A percentile compares a stretch with the other conserved stretches of the same genome.
Conservation (phyloP, 371 early-diverging fungal species). For the Saksenaea oblongispora region DNA sequence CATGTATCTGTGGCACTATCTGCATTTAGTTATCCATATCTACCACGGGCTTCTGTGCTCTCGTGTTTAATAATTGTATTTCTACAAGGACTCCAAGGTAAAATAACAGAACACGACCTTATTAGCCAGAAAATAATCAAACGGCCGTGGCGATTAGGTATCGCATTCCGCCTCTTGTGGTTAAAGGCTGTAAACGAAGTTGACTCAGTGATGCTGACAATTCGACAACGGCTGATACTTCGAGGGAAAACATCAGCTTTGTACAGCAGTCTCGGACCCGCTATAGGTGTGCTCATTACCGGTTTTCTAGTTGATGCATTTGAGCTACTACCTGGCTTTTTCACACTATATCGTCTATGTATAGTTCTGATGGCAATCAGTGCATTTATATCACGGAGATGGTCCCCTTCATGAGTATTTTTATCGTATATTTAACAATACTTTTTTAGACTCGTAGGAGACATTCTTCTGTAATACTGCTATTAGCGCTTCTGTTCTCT, state of each 20-base stretch:
- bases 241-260: conserved; percentile 24
- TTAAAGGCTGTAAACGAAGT: conserved; percentile 15
- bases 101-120: not conserved
- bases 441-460: not conserved
- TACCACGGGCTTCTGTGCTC: conserved; percentile 16
- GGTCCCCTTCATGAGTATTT: not conserved
- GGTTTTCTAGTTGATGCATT: conserved; percentile 14
- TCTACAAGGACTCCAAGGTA: conserved; percentile 35
- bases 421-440: not conserved
- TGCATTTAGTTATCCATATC: conserved; percentile 24
- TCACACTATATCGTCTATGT: not conserved
- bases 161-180: conserved; percentile 19
- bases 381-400: conserved; percentile 11
- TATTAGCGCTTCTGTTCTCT: no score
- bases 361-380: conserved; percentile 6
- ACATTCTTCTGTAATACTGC: not conserved
- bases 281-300: conserved; percentile 11
- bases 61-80: conserved; percentile 12
- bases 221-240: conserved; percentile 22
- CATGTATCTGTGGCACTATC: conserved; percentile 22
- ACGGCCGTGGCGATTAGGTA: conserved; percentile 2
- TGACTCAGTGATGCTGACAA: conserved; percentile 12
- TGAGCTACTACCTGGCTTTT: conserved; percentile 10
- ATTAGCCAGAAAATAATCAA: not conserved
- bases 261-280: conserved; percentile 23